Percentiles rank a stretch among this genome's conserved stretches.
Evolutionary conservation across 192 early-diverging fungal species (phyloP).

Genomic region (Piromyces finnis): DNA sequence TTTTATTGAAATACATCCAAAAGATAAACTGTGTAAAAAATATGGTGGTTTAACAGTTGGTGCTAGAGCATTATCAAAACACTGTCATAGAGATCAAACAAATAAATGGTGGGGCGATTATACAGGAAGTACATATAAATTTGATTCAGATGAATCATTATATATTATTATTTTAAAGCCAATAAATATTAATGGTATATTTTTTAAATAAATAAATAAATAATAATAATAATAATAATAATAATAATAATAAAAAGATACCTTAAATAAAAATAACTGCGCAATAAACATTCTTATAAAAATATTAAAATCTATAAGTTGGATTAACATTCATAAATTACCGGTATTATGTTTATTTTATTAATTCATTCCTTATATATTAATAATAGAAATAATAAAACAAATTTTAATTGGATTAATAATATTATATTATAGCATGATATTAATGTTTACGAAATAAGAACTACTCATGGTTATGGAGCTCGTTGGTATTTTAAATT

Average conservation of each 20-base stretch:
- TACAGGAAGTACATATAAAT: neutral
- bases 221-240: no score
- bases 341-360: no score
- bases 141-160: no score
- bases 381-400: no score
- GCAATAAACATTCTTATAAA: neutral
- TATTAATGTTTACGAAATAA: neutral
- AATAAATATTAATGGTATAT: no score
- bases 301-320: neutral
- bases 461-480: neutral
- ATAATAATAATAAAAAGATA: neutral
- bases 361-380: no score
- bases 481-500: neutral
- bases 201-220: no score
- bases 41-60: slow-evolving; percentile 7
- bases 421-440: no score
- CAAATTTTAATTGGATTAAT: no score
- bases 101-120: slow-evolving; percentile 6
- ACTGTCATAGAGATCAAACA: slow-evolving; percentile 5
- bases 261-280: neutral
- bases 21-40: neutral
- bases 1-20: slow-evolving; percentile 3
- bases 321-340: neutral
- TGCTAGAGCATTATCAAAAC: slow-evolving; percentile 8
- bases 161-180: no score